A percentile compares a stretch with the other conserved stretches of the same genome.
These are phyloP conservation scores for Rubroshorea leprosula DNA, from an alignment of 345 rosid species.

Conservation along the genomic window DNA sequence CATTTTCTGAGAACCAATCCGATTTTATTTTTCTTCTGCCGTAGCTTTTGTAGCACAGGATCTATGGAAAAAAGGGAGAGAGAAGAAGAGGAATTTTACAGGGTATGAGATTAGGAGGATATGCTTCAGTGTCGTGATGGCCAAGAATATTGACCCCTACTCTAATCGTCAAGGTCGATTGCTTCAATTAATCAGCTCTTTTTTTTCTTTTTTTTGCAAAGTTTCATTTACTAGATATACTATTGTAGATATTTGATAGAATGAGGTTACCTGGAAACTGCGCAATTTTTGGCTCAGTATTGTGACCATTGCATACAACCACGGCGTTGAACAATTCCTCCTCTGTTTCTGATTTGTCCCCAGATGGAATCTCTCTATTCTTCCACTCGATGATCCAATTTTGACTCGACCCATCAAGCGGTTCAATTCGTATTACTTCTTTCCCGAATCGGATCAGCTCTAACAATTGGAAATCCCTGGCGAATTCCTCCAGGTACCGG, in stretches of 20 bases:
- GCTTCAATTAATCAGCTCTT: no score
- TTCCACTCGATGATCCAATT: conserved; percentile 15
- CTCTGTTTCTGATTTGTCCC: not conserved
- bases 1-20: no score
- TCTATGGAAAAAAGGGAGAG: not conserved
- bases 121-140: not conserved
- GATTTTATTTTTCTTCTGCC: no score
- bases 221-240: no score
- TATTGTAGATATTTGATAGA: no score
- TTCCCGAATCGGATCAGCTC: conserved; percentile 11
- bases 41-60: not conserved
- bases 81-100: not conserved
- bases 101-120: no score
- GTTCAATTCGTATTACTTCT: conserved; percentile 8
- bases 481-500: conserved; percentile 11
- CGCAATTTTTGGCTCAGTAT: conserved; percentile 46
- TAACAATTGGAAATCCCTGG: conserved; percentile 2
- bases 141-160: conserved; percentile 12
- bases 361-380: not conserved
- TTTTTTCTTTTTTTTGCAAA: no score
- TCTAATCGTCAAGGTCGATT: conserved; percentile 11
- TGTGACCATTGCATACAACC: conserved; percentile 56
- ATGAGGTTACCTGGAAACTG: conserved; percentile 33
- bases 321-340: conserved; percentile 54
- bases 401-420: not conserved